Base-by-base conservation (phyloP, 495 filamentous ascomycete species). In the Staphylotrichum tortipilum region DNA sequence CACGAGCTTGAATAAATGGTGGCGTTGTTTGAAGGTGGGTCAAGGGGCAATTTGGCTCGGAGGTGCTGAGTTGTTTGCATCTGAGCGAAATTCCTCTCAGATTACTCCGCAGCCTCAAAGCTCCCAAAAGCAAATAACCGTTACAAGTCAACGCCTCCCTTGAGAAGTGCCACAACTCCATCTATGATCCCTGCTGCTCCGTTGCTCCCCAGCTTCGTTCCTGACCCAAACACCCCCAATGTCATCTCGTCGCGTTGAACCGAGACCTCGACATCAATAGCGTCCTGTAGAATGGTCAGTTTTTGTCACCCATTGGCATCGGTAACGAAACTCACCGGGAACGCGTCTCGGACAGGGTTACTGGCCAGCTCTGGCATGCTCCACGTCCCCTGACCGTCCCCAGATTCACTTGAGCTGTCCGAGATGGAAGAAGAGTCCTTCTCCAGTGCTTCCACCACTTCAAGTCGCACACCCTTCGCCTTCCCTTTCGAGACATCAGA, bases 251-350 rank as follows among this genome's bases (percentile, higher is more conserved):
- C 71, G 17, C 62, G 66, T 4, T 58, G 48, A 10, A 81, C 43
- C 9, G 71, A 66, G 22, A 70, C 69, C 54, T 83, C 80, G 7
- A 83, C 44, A 53, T 83, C 78, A 24, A 82, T 31, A 1, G 74
- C 63, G 47, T 73, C 68, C 78, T 82, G 48, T 17, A 0, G 1
- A 21, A 15, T 4, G n/a, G 26, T 54, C 18, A 54, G 40, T 4
- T 17, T 28, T 12, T 2, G 3, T 28, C 26, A 28, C 0, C 10
- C 26, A 28, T 5, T 28, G 2, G 10, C 6, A 28, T 10, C 6
- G 7, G n/a, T 12, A 30, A 4, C 7, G 23, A 12, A 0, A 64
- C 71, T 58, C 37, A 73, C 72, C 42, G 51, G 54, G 48, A 64
- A 76, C 0, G 62, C 61, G 5, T 62, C 47, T 26, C 48, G 55